These are phyloP conservation scores for Sequoia sempervirens DNA, from an alignment of 75 land plant species.

Conservation along the genomic window DNA sequence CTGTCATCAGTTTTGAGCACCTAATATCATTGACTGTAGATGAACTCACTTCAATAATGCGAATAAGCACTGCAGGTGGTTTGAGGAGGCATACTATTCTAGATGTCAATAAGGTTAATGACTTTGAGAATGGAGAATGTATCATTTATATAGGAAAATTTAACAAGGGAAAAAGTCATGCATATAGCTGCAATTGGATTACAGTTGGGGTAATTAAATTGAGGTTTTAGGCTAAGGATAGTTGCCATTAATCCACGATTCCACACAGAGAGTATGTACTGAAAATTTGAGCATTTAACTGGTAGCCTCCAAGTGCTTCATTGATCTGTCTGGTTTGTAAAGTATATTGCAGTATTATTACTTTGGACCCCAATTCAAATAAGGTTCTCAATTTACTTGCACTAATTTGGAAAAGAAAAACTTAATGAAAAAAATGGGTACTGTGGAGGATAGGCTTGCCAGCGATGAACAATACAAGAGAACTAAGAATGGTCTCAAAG, in stretches of 20 bases:
- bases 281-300: neutral
- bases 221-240: neutral
- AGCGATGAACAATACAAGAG: neutral
- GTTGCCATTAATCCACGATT: neutral
- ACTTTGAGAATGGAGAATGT: neutral
- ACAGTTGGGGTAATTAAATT: neutral
- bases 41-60: neutral
- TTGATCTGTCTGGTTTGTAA: neutral
- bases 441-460: neutral
- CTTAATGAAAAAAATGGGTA: neutral
- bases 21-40: neutral
- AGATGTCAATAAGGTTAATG: constrained; percentile 2
- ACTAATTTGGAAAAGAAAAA: neutral
- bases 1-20: neutral
- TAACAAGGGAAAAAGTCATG: neutral
- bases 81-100: neutral
- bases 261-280: neutral
- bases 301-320: neutral
- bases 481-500: neutral
- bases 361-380: neutral
- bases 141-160: neutral
- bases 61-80: neutral
- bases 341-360: neutral
- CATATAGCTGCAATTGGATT: neutral
- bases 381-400: neutral